Percentiles rank a stretch among this genome's conserved stretches.
These are phyloP conservation scores for Sergeia podlipaevii DNA, from an alignment of 208 protist genomes.

Conservation along the genomic window DNA sequence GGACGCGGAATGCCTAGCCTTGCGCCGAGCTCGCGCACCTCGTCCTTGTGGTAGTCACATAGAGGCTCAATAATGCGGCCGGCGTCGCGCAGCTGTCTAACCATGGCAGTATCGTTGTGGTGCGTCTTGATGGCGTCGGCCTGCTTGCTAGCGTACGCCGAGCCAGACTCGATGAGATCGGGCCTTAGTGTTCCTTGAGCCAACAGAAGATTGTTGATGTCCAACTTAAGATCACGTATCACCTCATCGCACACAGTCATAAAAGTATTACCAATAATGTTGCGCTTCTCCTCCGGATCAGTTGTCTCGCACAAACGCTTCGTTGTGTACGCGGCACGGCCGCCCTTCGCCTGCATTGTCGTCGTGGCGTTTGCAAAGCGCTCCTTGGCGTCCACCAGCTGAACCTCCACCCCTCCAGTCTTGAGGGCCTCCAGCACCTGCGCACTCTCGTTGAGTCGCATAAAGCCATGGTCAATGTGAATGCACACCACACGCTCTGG, in stretches of 20 bases:
- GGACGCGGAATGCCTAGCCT: constrained; percentile 91
- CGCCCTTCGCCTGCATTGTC: constrained; percentile 38
- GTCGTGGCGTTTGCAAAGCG: constrained; percentile 83
- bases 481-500: constrained; percentile 93
- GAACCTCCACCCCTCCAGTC: constrained; percentile 65
- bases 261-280: constrained; percentile 98
- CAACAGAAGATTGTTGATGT: constrained; percentile 66
- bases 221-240: constrained; percentile 64
- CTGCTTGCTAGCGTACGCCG: constrained; percentile 68
- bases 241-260: constrained; percentile 89
- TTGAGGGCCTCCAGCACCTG: constrained; percentile 79
- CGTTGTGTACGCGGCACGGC: constrained; percentile 52
- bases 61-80: constrained; percentile 97
- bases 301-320: constrained; percentile 46
- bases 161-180: constrained; percentile 96
- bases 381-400: constrained; percentile 63
- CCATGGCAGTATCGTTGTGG: constrained; percentile 97
- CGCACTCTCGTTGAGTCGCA: constrained; percentile 92
- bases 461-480: constrained; percentile 99
- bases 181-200: constrained; percentile 96
- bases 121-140: constrained; percentile 98
- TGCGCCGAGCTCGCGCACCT: constrained; percentile 94
- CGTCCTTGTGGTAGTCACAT: constrained; percentile 98
- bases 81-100: constrained; percentile 89
- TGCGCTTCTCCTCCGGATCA: constrained; percentile 94